Evolutionary conservation across 2,329 filamentous ascomycete genomes (phyloP), one percentile per base, ranked within the genome.

Genomic region (Lachnellula cervina): DNA sequence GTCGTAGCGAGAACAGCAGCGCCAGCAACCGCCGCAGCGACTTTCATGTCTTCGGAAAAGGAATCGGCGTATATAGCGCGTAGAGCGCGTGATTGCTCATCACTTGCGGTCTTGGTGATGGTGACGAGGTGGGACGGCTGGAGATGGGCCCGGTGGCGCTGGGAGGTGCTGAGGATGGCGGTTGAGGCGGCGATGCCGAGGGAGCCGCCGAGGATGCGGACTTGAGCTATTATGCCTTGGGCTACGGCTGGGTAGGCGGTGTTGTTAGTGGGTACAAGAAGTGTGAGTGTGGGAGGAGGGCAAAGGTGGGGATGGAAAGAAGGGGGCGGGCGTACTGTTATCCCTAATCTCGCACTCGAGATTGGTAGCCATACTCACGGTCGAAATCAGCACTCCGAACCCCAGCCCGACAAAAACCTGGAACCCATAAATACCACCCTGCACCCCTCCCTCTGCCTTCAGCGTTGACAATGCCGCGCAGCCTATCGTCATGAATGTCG

Each of bases 161-260:
- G 35, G 4, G 37, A 57, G n/a, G 42, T 43, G 17, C 56, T 53
- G 19, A 83, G 79, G 11, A 86, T 73, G 14, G 83, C 76, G n/a
- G 79, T 83, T 60, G 82, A 82, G 23, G 79, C 67, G 0, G 81
- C 78, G 44, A 86, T 73, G 1, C 82, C 83, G 28, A 85, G 73
- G 38, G 79, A 79, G 2, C 83, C 82, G 1, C 83, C 83, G 2
- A 86, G 70, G 0, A 85, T 79, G 14, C 83, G 76, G 1, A 79
- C 76, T 67, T 86, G 82, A 1, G 82, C 80, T 9, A 84, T 49
- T 9, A 52, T 35, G 11, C 54, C 54, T 52, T 56, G 54, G 35
- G 54, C 49, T 16, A 52, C 17, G 5, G 54, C 53, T 55, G 34
- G 1, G 16, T 48, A 8, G 17, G 25, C 8, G 25, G 25, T 7